phyloP scores from a whole-genome alignment of 1,284 basidiomycete genomes.

The Entoloma clypeatum region DNA sequence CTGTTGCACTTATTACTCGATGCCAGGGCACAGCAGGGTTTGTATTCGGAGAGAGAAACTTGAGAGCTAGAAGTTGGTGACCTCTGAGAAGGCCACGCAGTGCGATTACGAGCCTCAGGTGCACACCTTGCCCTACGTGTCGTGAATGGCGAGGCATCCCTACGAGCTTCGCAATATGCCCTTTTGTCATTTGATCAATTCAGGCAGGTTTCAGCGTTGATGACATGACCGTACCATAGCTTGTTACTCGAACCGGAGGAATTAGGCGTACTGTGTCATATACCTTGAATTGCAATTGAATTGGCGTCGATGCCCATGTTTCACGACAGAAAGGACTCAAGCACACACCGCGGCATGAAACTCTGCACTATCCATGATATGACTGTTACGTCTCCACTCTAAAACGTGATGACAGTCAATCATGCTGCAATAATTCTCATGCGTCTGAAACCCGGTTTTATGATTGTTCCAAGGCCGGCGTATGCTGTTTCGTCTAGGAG shows the following conservation, averaged over 20 bases:
- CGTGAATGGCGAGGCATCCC: constrained; percentile 81
- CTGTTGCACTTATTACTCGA: constrained; percentile 63
- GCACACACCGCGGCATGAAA: constrained; percentile 57
- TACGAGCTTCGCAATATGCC: constrained; percentile 79
- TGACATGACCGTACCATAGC: constrained; percentile 50
- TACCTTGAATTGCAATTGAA: constrained; percentile 41
- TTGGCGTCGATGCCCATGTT: not conserved
- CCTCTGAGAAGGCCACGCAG: constrained; percentile 1
- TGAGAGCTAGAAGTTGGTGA: constrained; percentile 47
- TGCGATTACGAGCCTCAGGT: constrained; percentile 9
- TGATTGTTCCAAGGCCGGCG: no score
- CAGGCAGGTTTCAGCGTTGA: not conserved
- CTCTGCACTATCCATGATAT: constrained; percentile 54
- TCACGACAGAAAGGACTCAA: not conserved
- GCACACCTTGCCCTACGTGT: constrained; percentile 80
- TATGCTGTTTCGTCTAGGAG: no score
- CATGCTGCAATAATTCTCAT: not conserved
- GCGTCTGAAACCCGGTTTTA: not conserved
- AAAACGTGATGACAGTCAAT: no score
- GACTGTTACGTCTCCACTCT: no score
- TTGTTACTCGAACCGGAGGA: constrained; percentile 60
- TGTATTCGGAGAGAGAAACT: constrained; percentile 56
- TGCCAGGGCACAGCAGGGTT: constrained; percentile 74
- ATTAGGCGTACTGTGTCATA: constrained; percentile 66
- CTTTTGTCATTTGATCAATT: constrained; percentile 32